These are phyloP conservation scores for Prillingera fragicola DNA, from an alignment of 1,284 basidiomycete species.

Conservation along the genomic window DNA sequence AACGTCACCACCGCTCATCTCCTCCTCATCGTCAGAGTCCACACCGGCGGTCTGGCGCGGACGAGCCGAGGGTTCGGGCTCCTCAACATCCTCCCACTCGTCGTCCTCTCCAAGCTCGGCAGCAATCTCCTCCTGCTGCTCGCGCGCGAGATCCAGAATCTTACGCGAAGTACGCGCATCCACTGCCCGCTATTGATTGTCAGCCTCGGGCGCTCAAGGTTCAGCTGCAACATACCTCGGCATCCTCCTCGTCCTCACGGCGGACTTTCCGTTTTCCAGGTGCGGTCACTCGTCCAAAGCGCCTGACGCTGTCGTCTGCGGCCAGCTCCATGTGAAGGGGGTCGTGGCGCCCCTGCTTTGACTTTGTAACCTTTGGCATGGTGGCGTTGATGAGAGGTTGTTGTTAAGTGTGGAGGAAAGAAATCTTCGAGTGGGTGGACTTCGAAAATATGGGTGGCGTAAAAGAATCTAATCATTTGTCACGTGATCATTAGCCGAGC, in stretches of 20 bases:
- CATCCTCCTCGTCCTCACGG: slow-evolving; percentile 51
- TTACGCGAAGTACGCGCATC: slow-evolving; percentile 80
- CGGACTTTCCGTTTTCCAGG: slow-evolving; percentile 63
- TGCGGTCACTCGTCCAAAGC: slow-evolving; percentile 66
- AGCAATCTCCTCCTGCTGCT: slow-evolving; percentile 86
- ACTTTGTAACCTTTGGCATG: slow-evolving; percentile 40
- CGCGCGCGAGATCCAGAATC: slow-evolving; percentile 86
- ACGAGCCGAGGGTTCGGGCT: slow-evolving; percentile 30
- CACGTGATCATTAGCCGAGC: slow-evolving; percentile 4
- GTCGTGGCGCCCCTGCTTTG: slow-evolving; percentile 57
- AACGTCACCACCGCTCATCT: slow-evolving; percentile 40
- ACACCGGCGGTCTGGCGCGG: slow-evolving; percentile 8
- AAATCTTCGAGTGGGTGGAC: not conserved
- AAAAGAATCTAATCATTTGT: not conserved
- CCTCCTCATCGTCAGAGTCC: slow-evolving; percentile 39
- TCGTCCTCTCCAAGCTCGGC: slow-evolving; percentile 52
- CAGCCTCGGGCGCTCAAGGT: slow-evolving; percentile 6
- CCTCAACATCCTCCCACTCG: slow-evolving; percentile 48
- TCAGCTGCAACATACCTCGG: slow-evolving; percentile 53
- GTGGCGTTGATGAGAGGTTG: slow-evolving; percentile 4
- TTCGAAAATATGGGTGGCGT: slow-evolving; percentile 14
- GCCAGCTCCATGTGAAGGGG: slow-evolving; percentile 76
- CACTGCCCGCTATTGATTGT: slow-evolving; percentile 57
- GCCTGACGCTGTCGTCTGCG: slow-evolving; percentile 65
- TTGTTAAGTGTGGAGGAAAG: not conserved